These are phyloP conservation scores for Entomortierella beljakovae DNA, from an alignment of 192 early-diverging fungal genomes.

Conservation along the genomic window DNA sequence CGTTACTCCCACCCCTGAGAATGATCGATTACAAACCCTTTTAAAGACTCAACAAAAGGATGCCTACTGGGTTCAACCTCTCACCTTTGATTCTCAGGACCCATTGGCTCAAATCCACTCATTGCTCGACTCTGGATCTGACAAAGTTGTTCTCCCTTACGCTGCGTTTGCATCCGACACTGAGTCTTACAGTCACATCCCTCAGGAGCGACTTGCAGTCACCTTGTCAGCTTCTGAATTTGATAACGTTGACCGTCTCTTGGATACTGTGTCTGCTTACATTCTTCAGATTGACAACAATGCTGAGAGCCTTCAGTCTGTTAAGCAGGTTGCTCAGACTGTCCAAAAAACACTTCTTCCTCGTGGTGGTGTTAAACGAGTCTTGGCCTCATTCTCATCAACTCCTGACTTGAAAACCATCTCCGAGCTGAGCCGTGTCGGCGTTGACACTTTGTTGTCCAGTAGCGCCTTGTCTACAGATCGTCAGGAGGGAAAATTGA, in stretches of 20 bases:
- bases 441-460: conserved; percentile 51
- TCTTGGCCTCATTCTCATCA: conserved; percentile 41
- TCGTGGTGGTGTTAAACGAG: conserved; percentile 54
- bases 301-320: conserved; percentile 25
- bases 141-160: conserved; percentile 57
- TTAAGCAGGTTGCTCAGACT: conserved; percentile 24
- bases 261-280: conserved; percentile 40
- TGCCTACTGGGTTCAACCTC: conserved; percentile 58
- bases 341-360: conserved; percentile 51
- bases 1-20: conserved; percentile 36
- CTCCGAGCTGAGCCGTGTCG: conserved; percentile 41
- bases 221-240: conserved; percentile 16
- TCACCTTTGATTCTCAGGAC: conserved; percentile 49
- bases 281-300: conserved; percentile 33
- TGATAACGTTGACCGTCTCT: conserved; percentile 15
- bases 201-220: conserved; percentile 60
- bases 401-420: conserved; percentile 44
- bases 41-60: conserved; percentile 45
- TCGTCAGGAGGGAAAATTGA: conserved; percentile 52
- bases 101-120: conserved; percentile 51
- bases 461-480: conserved; percentile 47
- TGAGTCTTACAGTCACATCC: conserved; percentile 41
- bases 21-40: conserved; percentile 31
- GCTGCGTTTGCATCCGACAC: conserved; percentile 33
- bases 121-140: conserved; percentile 60